Evolutionary conservation across 148 eudicot species (phyloP), one percentile per base, ranked within the genome.

Genomic region (Cornus controversa): DNA sequence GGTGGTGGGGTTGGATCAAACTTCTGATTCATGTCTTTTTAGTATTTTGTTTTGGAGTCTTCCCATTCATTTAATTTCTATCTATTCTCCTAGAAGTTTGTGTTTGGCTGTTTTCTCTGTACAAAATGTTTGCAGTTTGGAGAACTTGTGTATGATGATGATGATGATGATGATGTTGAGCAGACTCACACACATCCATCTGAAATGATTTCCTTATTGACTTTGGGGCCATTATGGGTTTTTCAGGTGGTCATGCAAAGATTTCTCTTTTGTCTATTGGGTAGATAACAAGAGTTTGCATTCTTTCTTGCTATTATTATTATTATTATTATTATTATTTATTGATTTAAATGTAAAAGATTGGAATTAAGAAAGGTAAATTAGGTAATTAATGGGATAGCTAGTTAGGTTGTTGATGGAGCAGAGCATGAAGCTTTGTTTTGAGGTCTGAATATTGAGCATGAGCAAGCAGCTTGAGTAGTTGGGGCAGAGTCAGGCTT

Each of bases 41-140:
- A 22, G 18, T 40, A 18, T 14, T 6, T 27, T 40, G 26, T 68
- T 67, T 67, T 22, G 1, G 27, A 26, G 7, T 40, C 29, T 42
- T 8, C 23, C 26, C 20, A 27, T 18, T 65, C 45, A 40, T 40
- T 6, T 40, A 3, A 40, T 40, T 37, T 37, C 42, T 37, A 37
- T 40, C 45, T 40, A 20, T 47, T 71, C 4, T 78, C 50, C 68
- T 62, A 31, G 74, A 73, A 36, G 31, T 62, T 37, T 47, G 77
- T 74, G 67, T 71, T 28, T 66, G 45, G 31, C 36, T 34, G 77
- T 71, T 73, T 71, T 67, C 53, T 79, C 53, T 79, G 77, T 79
- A 74, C 64, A 50, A 79, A 72, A 79, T 66, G 77, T 66, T 66
- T 71, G 66, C 66, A 27, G 45, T 72, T 72, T 78, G 65, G 42